These are phyloP conservation scores for Pilobolus umbonatus DNA, from an alignment of 192 early-diverging fungal genomes.

Conservation along the genomic window DNA sequence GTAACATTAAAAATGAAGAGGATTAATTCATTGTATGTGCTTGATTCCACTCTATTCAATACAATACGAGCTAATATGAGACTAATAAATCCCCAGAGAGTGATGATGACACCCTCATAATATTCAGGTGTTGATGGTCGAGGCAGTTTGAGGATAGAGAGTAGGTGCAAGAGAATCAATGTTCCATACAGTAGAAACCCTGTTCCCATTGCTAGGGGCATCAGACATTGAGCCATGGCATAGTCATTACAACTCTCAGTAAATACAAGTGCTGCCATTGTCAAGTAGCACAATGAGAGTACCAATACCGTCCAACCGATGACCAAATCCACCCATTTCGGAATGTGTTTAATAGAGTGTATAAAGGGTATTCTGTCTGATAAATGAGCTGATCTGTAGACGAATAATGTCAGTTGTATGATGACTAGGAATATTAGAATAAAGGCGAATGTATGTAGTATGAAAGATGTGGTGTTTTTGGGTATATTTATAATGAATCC, in stretches of 20 bases:
- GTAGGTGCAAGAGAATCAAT: slow-evolving; percentile 40
- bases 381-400: not conserved
- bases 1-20: not conserved
- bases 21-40: too few relatives aligned
- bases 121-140: slow-evolving; percentile 35
- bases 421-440: slow-evolving; percentile 4
- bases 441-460: not conserved
- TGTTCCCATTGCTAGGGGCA: slow-evolving; percentile 38
- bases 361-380: not conserved
- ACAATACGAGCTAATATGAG: slow-evolving; percentile 21
- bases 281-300: slow-evolving; percentile 9
- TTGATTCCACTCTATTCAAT: too few relatives aligned
- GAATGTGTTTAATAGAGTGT: not conserved
- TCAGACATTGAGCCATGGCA: slow-evolving; percentile 28
- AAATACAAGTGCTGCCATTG: slow-evolving; percentile 2
- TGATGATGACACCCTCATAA: slow-evolving; percentile 37
- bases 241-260: slow-evolving; percentile 2
- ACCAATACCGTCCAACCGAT: slow-evolving; percentile 12
- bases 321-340: not conserved
- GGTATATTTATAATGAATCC: slow-evolving; percentile 2
- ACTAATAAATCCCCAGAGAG: slow-evolving; percentile 40
- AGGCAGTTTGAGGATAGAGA: slow-evolving; percentile 31
- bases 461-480: not conserved
- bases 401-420: not conserved
- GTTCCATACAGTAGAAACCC: slow-evolving; percentile 41